These are phyloP conservation scores for Juncus inflexus DNA, from an alignment of 176 grass and related monocot species.

Conservation along the genomic window DNA sequence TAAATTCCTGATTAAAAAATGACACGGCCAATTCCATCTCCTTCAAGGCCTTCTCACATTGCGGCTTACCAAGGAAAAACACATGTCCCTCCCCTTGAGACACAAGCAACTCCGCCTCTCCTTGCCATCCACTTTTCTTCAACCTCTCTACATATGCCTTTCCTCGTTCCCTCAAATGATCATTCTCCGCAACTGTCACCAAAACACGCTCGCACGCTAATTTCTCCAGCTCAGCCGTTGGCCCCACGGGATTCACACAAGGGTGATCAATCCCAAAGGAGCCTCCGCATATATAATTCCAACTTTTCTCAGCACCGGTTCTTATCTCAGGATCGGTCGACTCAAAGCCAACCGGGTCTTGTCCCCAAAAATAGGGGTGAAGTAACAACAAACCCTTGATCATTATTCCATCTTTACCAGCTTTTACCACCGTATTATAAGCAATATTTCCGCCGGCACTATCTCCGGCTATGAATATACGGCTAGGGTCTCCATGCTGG, in stretches of 20 bases:
- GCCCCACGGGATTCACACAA: constrained; percentile 52
- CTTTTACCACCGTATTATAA: constrained; percentile 44
- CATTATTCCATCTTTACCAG: constrained; percentile 1
- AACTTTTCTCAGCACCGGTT: constrained; percentile 2
- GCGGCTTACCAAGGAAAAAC: constrained; percentile 50
- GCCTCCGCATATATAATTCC: constrained; percentile 54
- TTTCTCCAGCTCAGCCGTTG: constrained; percentile 27
- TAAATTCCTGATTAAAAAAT: too few relatives aligned
- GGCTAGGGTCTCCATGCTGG: constrained; percentile 38
- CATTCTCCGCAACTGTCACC: constrained; percentile 47
- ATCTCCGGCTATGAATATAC: constrained; percentile 47
- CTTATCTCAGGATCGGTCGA: constrained; percentile 11
- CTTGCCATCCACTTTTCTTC: constrained; percentile 44
- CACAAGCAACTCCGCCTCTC: constrained; percentile 26
- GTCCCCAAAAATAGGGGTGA: constrained; percentile 59
- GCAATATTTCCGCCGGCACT: constrained; percentile 57
- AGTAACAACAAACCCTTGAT: constrained; percentile 49
- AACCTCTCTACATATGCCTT: constrained; percentile 46
- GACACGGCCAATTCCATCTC: constrained; percentile 32
- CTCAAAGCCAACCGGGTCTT: constrained; percentile 11
- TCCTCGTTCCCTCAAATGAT: constrained; percentile 45
- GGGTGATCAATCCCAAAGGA: constrained; percentile 46
- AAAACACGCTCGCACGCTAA: constrained; percentile 33
- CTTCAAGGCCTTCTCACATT: constrained; percentile 40
- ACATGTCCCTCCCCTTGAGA: constrained; percentile 45